Base-by-base conservation (phyloP, 495 filamentous ascomycete genomes). In the Copromyces sp. region DNA sequence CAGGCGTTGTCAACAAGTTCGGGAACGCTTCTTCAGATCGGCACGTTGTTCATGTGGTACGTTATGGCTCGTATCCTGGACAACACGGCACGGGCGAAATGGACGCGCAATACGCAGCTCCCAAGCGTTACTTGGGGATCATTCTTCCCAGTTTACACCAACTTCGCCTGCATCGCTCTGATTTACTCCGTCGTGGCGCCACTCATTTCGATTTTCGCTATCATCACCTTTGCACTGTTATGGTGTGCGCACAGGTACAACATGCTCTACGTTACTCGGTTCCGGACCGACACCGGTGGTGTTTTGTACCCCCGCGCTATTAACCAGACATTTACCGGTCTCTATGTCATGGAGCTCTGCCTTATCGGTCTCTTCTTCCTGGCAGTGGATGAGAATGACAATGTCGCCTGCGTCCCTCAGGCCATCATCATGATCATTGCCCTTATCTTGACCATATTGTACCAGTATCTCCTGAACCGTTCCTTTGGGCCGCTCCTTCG, bases 191-290 rank as follows among this genome's bases (percentile, higher is more conserved):
- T 98, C 69, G 90, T 98, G 42, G 89, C 95, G 3, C 95, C 95
- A 8, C 86, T 98, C 68, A 97, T 99, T 76, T 86, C 96, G 68
- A 80, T 99, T 59, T 98, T 99, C 84, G 95, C 95, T 73, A 90
- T 97, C 77, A 89, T 97, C 79, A 98, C 95, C 0, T 98, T 98
- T 82, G 88, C 89, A 73, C 85, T 99, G 3, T 94, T 99, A 79
- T 99, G 95, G 95, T 89, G 97, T 71, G 95, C 94, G 5, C 94
- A 98, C 81, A 92, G 95, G 32, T 98, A 99, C 82, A 95, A 95
- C 78, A 97, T 95, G 80, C 89, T 99, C 59, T 98, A 98, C 77
- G 94, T 99, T 71, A 94, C 91, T 47, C 94, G 94, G 68, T 97
- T 97, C 80, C 87, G 88, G 59, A 91, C 91, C 76, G 95, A 99